A percentile compares a stretch with the other conserved stretches of the same genome.
Conservation (phyloP, 305 asterid species). For the Fraxinus nigra region DNA sequence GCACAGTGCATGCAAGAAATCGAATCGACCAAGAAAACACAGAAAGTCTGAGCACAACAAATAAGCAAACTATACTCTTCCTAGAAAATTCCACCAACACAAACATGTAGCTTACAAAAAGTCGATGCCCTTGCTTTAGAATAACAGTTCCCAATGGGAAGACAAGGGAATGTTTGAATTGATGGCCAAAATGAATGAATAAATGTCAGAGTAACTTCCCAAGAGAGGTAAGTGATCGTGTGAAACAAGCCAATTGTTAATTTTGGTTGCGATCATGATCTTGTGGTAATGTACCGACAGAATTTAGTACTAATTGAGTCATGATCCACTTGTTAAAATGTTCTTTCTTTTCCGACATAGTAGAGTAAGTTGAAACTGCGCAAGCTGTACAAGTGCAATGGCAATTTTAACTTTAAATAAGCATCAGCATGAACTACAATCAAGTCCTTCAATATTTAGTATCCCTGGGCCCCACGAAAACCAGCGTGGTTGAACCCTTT, state of each 20-base stretch:
- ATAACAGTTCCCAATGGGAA: background rate
- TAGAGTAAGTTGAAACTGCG: background rate
- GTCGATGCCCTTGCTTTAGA: background rate
- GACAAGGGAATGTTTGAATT: background rate
- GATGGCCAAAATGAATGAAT: background rate
- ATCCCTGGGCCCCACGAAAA: background rate
- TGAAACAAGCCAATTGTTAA: background rate
- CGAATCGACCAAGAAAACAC: background rate
- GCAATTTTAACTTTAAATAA: background rate
- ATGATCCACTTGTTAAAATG: background rate
- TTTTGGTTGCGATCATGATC: background rate
- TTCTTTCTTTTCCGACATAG: background rate
- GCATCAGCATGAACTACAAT: background rate
- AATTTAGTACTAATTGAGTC: background rate
- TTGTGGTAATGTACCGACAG: background rate
- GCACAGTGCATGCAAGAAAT: background rate
- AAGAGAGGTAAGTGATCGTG: background rate
- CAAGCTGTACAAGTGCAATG: background rate
- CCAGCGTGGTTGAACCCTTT: background rate
- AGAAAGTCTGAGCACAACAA: background rate
- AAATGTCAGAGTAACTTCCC: background rate
- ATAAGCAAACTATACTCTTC: background rate
- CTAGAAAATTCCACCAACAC: background rate
- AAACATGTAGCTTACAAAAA: background rate
- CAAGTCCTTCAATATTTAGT: background rate